Evolutionary conservation across 257 asterid genomes (phyloP), one percentile per base, ranked within the genome.

Genomic region (Solanum sitiens): DNA sequence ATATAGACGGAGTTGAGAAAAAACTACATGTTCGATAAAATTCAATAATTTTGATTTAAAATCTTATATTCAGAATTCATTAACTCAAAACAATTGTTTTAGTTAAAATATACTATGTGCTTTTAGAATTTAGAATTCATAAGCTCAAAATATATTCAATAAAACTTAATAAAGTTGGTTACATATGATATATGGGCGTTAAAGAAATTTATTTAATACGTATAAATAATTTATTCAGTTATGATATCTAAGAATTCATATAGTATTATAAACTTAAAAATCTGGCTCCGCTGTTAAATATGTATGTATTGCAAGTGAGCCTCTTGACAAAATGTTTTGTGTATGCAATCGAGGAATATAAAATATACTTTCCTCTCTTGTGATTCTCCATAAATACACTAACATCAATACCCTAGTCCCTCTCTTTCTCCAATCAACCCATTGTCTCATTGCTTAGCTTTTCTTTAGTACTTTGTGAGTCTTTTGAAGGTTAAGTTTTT

Each of bases 321-420:
- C 86, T 89, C 83, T 88, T 86, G 88, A 90, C 86, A 87, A 86
- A 80, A 88, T 90, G 86, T 85, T 47, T 80, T 65, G 85, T 91
- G 77, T 75, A 73, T 75, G 56, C 85, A 73, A 79, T 87, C 87
- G 61, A 91, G 76, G 68, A 79, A 85, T 88, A 84, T 50, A 56
- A 56, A 79, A 75, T 14, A 39, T 84, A 39, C 83, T 79, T 18
- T 89, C 88, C 85, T 91, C 91, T 88, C 90, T 89, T 68, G 86
- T 92, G 91, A 87, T 87, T 73, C 90, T 93, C 94, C 90, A 92
- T 95, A 93, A 94, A 93, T 94, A 89, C 89, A 86, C 85, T 53
- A 89, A 88, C 91, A 86, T 87, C 89, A 83, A 90, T 88, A 88
- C 90, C 91, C 87, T 86, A 75, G 89, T 86, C 87, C 91, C 91